Evolutionary conservation across 306 rosid species (phyloP), one percentile per base, ranked within the genome.

Genomic region (Citrullus amarus): DNA sequence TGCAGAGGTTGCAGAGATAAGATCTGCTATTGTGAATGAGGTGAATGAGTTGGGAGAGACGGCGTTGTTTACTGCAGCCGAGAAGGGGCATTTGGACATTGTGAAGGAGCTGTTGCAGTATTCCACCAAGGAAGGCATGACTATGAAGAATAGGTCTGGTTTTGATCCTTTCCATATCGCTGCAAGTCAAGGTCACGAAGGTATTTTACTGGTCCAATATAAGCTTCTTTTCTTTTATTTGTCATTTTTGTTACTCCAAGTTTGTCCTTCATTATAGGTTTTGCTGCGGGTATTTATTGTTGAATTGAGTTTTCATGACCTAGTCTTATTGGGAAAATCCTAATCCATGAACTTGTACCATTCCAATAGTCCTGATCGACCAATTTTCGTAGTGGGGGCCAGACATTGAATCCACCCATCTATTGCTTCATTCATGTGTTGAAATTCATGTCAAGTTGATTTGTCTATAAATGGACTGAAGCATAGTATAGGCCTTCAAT

Each of bases 1-100:
- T 72, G 86, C 87, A 0, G 93, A 93, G 87, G 84, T 92, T 9
- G 88, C 86, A 3, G 83, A 85, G 9, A 83, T 94, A 3, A 86
- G 91, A 89, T 84, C 92, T 3, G 86, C 94, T 5, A 84, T 94
- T 50, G 90, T 92, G 53, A 90, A 88, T 39, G 98, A 92, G 88
- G 93, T 89, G 18, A 94, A 94, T 43, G 95, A 92, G 72, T 76
- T 92, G 83, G 98, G 96, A 5, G 96, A 92, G 86, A 92, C 98
- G 12, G 83, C 93, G 1, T 60, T 94, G 48, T 90, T 92, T 74
- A 80, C 87, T 16, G 97, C 98, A 0, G 92, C 98, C 0, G 93
- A 88, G 59, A 86, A 78, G 75, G 97, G 97, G 0, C 87, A 85
- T 78, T 85, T 89, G 1, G 81, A 83, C 44, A 88, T 92, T 10